Evolutionary conservation across 2,329 filamentous ascomycete species (phyloP).

Genomic region (Cylindrodendrum hubeiense): DNA sequence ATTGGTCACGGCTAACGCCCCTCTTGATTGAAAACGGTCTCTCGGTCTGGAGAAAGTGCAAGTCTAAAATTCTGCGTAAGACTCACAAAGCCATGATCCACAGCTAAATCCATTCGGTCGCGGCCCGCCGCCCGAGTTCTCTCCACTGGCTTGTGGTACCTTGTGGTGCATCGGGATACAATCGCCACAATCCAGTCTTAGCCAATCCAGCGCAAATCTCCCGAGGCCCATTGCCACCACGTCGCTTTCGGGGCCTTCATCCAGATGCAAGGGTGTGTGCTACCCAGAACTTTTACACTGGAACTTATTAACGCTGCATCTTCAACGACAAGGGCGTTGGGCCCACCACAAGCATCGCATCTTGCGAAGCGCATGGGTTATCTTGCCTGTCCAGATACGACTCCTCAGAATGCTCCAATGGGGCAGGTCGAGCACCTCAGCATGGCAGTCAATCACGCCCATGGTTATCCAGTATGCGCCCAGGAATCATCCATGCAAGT

Average conservation of each 20-base stretch:
- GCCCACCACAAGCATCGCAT: not conserved
- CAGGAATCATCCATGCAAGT: not conserved
- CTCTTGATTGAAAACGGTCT: constrained; percentile 28
- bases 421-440: not conserved
- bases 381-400: not conserved
- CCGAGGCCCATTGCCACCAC: not conserved
- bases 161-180: not conserved
- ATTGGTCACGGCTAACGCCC: constrained; percentile 31
- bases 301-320: not conserved
- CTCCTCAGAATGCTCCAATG: not conserved
- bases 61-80: constrained; percentile 15
- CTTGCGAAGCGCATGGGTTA: not conserved
- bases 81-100: constrained; percentile 11
- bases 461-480: not conserved
- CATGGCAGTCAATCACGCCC: not conserved
- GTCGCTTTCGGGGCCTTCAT: not conserved
- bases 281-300: not conserved
- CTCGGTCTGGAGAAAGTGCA: constrained; percentile 42
- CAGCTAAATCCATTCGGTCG: constrained; percentile 1
- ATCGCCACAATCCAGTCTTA: constrained; percentile 3
- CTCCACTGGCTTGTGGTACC: not conserved
- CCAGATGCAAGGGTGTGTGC: not conserved
- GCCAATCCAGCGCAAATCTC: not conserved
- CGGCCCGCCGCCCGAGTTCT: constrained; percentile 9
- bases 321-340: not conserved